Base-by-base conservation (phyloP, 179 eudicot genomes). In the Amaranthus tricolor region DNA sequence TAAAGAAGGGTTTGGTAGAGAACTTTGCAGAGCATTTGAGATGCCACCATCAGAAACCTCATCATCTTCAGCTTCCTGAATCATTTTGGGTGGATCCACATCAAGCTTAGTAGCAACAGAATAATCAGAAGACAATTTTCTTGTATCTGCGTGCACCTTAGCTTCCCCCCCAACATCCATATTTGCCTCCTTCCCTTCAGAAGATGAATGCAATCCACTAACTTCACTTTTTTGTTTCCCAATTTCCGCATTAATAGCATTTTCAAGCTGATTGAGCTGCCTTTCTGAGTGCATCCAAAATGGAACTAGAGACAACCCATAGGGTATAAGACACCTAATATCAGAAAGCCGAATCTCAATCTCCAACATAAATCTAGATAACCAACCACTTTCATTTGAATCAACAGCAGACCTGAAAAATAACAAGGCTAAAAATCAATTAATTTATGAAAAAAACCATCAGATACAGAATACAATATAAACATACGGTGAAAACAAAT, bases 261-360 rank as follows among this genome's bases (percentile, higher is more conserved):
- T 84, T 84, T 89, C 96, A 66, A 95, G 83, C 72, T 75, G 89
- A 78, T 84, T 85, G 60, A 95, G 86, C 79, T 82, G 84, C 54
- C 76, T 79, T 78, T 95, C 90, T 43, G 87, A 86, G 74, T 91
- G 99, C 87, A 79, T 55, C 98, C 99, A 95, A 80, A 93, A 95
- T 11, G 98, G 97, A 66, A 83, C 85, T 82, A 95, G 79, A 17
- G 91, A 85, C 48, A 87, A 82, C 20, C 93, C 97, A 71, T 87
- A 80, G 45, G 88, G 78, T 64, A 86, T 72, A 63, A 95, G 91
- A 57, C 94, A 85, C 81, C 83, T 88, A 51, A 87, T 78, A 85
- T 95, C 99, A 74, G 85, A 84, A 75, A 95, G 92, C 68, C 99
- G 90, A 67, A 86, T 88, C 85, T 91, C 96, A 76, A 87, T 86